Base-by-base conservation (phyloP, 768 basidiomycete genomes). In the Paxillus involutus region DNA sequence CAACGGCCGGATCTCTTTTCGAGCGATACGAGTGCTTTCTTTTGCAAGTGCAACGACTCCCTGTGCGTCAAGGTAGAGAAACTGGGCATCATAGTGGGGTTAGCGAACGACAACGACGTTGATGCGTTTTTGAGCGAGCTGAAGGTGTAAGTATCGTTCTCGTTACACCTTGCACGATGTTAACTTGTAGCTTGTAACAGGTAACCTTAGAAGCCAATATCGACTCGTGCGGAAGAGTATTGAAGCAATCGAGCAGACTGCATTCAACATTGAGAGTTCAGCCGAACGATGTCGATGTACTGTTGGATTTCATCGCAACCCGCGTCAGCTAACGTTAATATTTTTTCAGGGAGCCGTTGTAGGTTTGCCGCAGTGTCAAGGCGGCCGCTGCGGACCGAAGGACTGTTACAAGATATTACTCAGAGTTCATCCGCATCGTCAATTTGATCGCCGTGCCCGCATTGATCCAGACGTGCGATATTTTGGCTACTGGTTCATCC, bases 11-110 rank as follows among this genome's bases (percentile, higher is more conserved):
- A 94, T 57, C 79, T 97, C 53, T 82, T 98, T 9, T 83, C 88
- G 7, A 97, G 91, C 71, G 97, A 99, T 71, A 95, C 98, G 92
- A 83, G 95, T 43, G 97, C 98, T 17, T 98, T 99, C 71, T 99
- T 98, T 79, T 98, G 96, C 85, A 99, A 99, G 72, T 98, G 98
- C 75, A 98, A 98, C 65, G 97, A 99, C 66, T 95, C 96, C 6
- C 75, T 96, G n/a, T 99, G 98, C 65, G 94, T 98, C 69, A 99
- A 99, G 72, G 84, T 98, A 47, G 97, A 98, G 72, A 98, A 99
- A 72, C 75, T 98, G 60, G 97, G 97, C 62, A 97, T 98, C 67
- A 99, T 99, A 96, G 91, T 98, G 47, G 80, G 93, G 51, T 75
- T 99, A 52, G 94, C 93, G 12, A 81, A 79, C 17, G 96, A 98